Evolutionary conservation across 2,329 filamentous ascomycete species (phyloP), one percentile per base, ranked within the genome.

Genomic region (Didymella exigua): DNA sequence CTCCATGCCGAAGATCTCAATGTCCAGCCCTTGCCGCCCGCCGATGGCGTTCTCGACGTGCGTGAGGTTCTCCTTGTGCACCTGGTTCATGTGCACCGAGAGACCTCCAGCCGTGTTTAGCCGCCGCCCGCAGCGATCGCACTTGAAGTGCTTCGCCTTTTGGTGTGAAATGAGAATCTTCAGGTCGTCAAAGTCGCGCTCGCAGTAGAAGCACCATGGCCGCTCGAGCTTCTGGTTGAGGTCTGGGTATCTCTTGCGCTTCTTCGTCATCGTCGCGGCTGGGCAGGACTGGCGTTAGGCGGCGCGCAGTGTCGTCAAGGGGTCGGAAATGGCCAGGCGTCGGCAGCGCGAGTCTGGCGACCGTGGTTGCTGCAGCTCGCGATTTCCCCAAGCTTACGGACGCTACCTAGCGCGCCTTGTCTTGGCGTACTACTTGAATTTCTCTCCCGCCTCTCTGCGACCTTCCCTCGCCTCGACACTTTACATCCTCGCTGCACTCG

Each of bases 91-190:
- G 75, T 99, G 95, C 49, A 99, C 95, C 30, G 89, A 90, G 57
- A 99, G 86, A 80, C 95, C 95, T 84, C 95, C 95, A 36, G 93
- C 93, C 1, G 95, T 99, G 73, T 96, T 97, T 51, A 99, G 79
- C 64, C 93, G 84, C 62, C 95, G 86, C 48, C 88, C 88, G 75
- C 95, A 99, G 79, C 89, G 82, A 67, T 96, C 91, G 78, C 95
- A 99, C 77, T 96, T 97, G 83, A 96, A 98, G 77, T 99, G 95
- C 78, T 98, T 98, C n/a, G 93, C 93, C 75, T 97, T 98, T 73
- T 98, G 95, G 76, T 99, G 95, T 54, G 90, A 93, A 66, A 96
- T 96, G 61, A 99, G 86, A 66, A 98, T 92, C 81, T 96, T 97
- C 41, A 96, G 77, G 75, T 99, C 95, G 76, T 98, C 93, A 74